Percentiles rank a stretch among this genome's conserved stretches.
Conservation (phyloP, 371 early-diverging fungal genomes). For the Blakeslea trispora region DNA sequence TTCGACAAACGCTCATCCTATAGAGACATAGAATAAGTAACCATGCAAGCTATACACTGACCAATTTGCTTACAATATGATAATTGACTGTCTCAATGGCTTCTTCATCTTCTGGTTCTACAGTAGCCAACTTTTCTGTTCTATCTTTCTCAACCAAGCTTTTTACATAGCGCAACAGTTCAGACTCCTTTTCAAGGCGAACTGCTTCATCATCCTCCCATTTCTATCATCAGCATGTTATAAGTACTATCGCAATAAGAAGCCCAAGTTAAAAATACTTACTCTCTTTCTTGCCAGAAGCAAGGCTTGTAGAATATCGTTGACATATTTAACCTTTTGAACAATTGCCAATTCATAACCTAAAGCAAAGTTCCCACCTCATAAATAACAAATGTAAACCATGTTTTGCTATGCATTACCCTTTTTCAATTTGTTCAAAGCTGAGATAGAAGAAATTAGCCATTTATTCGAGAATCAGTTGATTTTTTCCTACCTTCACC, state of each 20-base stretch:
- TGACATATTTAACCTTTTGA: slow-evolving; percentile 57
- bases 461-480: neutral
- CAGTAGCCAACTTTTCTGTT: slow-evolving; percentile 25
- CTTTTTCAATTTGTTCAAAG: slow-evolving; percentile 56
- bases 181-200: slow-evolving; percentile 61
- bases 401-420: slow-evolving; percentile 29
- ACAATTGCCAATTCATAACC: slow-evolving; percentile 58
- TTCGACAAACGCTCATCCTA: slow-evolving; percentile 46
- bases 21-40: neutral
- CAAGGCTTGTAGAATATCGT: slow-evolving; percentile 61
- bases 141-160: slow-evolving; percentile 61
- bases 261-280: slow-evolving; percentile 2
- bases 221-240: slow-evolving; percentile 20
- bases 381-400: neutral
- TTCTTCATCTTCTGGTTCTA: slow-evolving; percentile 30
- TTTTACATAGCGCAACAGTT: slow-evolving; percentile 63
- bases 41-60: no score
- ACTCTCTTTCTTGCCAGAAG: slow-evolving; percentile 57
- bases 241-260: neutral
- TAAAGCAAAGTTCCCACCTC: slow-evolving; percentile 21
- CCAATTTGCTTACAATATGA: slow-evolving; percentile 27
- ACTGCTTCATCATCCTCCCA: slow-evolving; percentile 69
- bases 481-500: slow-evolving; percentile 37
- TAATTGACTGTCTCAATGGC: slow-evolving; percentile 43
- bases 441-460: slow-evolving; percentile 19